These are phyloP conservation scores for Albifimbria verrucaria DNA, from an alignment of 2,329 filamentous ascomycete genomes.

Conservation along the genomic window DNA sequence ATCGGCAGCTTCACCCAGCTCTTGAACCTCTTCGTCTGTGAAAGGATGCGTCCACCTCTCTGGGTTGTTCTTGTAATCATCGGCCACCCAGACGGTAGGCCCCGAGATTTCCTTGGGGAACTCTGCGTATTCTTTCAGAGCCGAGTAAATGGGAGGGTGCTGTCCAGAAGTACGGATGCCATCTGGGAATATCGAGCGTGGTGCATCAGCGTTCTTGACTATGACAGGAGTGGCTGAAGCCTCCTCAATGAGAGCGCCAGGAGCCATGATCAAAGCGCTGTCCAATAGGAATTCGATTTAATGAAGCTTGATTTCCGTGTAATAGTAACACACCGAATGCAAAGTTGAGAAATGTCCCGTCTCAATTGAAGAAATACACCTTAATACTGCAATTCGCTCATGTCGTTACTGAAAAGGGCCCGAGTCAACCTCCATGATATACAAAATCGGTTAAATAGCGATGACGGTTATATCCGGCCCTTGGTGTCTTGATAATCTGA, in stretches of 20 bases:
- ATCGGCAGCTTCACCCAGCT: conserved; percentile 66
- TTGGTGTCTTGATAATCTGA: not conserved
- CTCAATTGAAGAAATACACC: not conserved
- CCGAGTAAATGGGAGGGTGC: conserved; percentile 64
- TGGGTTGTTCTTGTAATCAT: conserved; percentile 61
- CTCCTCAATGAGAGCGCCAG: conserved; percentile 20
- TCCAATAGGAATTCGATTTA: too few relatives aligned
- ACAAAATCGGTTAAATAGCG: not conserved
- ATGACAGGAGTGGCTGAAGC: conserved; percentile 9
- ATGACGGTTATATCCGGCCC: not conserved
- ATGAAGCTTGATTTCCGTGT: too few relatives aligned
- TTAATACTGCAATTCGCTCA: not conserved
- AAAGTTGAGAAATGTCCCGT: too few relatives aligned
- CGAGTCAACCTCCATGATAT: not conserved
- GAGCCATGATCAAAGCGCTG: conserved; percentile 18
- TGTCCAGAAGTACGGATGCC: conserved; percentile 62
- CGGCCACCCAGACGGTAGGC: conserved; percentile 68
- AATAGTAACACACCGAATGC: too few relatives aligned
- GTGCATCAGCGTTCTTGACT: conserved; percentile 20
- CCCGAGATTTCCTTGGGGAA: conserved; percentile 72
- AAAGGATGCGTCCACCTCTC: conserved; percentile 75
- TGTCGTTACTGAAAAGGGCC: not conserved
- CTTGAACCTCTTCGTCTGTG: conserved; percentile 61
- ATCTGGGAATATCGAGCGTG: conserved; percentile 37
- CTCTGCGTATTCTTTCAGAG: conserved; percentile 61